Evolutionary conservation across 2,329 filamentous ascomycete genomes (phyloP), one percentile per base, ranked within the genome.

Genomic region (Stagonosporopsis rhizophila): DNA sequence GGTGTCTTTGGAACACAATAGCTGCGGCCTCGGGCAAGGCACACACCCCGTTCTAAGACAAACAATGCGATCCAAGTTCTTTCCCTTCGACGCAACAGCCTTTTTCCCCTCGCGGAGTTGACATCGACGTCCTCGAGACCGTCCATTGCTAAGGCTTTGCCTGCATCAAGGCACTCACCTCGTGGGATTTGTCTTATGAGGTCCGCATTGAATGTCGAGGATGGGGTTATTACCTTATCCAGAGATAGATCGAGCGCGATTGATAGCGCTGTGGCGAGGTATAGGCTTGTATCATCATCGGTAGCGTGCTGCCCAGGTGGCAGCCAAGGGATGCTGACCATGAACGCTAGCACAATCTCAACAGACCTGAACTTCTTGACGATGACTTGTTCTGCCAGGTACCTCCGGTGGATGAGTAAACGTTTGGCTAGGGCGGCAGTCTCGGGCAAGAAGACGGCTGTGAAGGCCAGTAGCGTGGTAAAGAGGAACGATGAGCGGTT

Each of bases 321-420:
- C 83, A 91, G 90, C 89, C 89, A 91, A 0, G 89, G 89, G 6
- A 91, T 83, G 58, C 90, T 90, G 28, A 90, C 83, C 85, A 91
- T 88, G 67, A 91, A 91, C 0, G 87, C 89, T 1, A 91, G 77
- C 0, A 91, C 86, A 52, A 91, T 90, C 69, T 91, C 89, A 6
- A 90, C 87, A 0, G 89, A 91, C 52, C 87, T 83, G 65, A 86
- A 83, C 2, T 87, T 84, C 41, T 83, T 81, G 0, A 81, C 76
- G 45, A 88, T 85, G 39, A 91, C 82, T 25, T 83, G 81, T 23
- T 86, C 83, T 0, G 86, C 88, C 3, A 91, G 80, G 22, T 79
- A 79, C 59, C 85, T 87, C 59, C 83, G 83, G 62, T 91, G 89
- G 48, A 84, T 82, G 0, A 86, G 85, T 1, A 91, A 78, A 23